These are phyloP conservation scores for Asterophora lycoperdoides DNA, from an alignment of 768 basidiomycete genomes.

Conservation along the genomic window DNA sequence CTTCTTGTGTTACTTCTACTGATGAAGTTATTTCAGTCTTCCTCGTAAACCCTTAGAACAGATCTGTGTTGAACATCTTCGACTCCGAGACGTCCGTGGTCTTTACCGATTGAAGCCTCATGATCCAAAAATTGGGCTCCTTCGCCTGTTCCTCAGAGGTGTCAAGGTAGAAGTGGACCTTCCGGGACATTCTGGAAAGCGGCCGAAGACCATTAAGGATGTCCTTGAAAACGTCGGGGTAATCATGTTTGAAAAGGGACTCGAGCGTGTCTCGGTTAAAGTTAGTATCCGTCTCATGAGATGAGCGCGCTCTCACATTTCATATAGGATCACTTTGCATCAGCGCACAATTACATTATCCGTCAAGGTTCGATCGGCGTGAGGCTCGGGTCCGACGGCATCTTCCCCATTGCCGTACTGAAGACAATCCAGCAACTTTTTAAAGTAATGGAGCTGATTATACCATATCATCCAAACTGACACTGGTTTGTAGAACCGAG, in stretches of 20 bases:
- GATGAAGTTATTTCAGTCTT: conserved; percentile 18
- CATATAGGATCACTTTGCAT: conserved; percentile 26
- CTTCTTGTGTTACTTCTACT: background rate
- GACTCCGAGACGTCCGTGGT: conserved; percentile 13
- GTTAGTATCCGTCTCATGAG: conserved; percentile 14
- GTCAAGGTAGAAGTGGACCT: conserved; percentile 25
- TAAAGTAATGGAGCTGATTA: conserved; percentile 16
- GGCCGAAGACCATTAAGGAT: conserved; percentile 24
- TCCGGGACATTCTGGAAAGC: conserved; percentile 18
- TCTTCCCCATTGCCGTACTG: conserved; percentile 27
- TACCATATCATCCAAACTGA: background rate
- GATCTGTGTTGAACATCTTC: conserved; percentile 20
- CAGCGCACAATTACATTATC: conserved; percentile 19
- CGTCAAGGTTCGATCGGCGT: conserved; percentile 24
- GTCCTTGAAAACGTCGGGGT: conserved; percentile 24
- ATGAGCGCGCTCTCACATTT: background rate
- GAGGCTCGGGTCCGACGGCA: conserved; percentile 20
- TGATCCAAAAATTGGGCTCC: conserved; percentile 15
- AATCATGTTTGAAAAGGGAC: conserved; percentile 23
- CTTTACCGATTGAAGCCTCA: conserved; percentile 10
- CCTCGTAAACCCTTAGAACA: conserved; percentile 19
- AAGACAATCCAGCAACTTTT: conserved; percentile 26
- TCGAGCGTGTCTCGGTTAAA: conserved; percentile 21
- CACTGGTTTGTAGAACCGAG: conserved; percentile 19
- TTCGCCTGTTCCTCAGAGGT: conserved; percentile 25